A percentile compares a stretch with the other conserved stretches of the same genome.
These are phyloP conservation scores for Vitis cinerea DNA, from an alignment of 164 flowering plant genomes.

Conservation along the genomic window DNA sequence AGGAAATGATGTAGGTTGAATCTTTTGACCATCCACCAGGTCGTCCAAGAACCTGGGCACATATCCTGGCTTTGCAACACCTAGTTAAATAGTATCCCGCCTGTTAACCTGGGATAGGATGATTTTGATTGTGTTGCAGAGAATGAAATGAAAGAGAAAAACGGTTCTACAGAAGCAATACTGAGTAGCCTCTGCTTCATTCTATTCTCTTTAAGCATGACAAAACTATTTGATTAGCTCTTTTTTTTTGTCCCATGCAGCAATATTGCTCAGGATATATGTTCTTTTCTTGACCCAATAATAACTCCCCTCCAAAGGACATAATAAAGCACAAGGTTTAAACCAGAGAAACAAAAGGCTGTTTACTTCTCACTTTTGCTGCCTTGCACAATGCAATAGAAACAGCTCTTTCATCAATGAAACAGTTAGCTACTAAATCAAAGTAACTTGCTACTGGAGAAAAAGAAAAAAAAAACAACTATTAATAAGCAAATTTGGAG, in stretches of 20 bases:
- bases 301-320: too few species aligned
- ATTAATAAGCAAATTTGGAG: not conserved
- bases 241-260: too few species aligned
- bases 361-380: too few species aligned
- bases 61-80: not conserved
- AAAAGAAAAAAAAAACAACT: not conserved
- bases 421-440: not conserved
- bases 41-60: not conserved
- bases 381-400: not conserved
- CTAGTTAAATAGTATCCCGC: not conserved
- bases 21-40: not conserved
- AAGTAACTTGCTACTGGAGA: not conserved
- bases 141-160: not conserved
- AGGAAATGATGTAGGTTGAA: not conserved
- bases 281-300: too few species aligned
- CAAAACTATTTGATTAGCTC: too few species aligned
- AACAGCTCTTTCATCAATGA: not conserved
- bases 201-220: too few species aligned
- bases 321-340: not conserved
- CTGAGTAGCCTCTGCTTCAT: too few species aligned
- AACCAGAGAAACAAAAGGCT: not conserved
- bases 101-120: not conserved
- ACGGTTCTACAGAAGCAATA: too few species aligned
- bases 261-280: too few species aligned
- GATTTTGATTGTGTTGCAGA: not conserved